These are phyloP conservation scores for Heracleum sosnowskyi DNA, from an alignment of 129 eudicot species.

Conservation along the genomic window DNA sequence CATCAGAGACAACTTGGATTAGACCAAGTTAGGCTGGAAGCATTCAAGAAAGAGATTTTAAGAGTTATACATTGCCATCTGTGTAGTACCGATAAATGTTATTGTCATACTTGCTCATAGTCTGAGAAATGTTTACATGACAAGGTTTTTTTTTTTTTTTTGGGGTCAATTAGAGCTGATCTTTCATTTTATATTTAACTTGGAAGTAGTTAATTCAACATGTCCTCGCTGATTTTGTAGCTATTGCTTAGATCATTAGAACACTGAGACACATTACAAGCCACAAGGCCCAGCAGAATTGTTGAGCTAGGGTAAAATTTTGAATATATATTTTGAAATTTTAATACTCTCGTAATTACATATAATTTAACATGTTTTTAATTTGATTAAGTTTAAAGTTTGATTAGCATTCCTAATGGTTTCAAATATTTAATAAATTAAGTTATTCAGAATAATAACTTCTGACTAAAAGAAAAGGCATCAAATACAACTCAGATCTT, in stretches of 20 bases:
- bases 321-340: neutral
- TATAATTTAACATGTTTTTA: too few species aligned
- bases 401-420: neutral
- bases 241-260: neutral
- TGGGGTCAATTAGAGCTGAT: neutral
- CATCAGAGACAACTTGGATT: slow-evolving; percentile 84
- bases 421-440: too few species aligned
- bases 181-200: neutral
- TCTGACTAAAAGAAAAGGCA: too few species aligned
- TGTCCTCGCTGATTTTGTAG: neutral
- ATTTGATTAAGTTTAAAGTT: neutral
- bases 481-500: too few species aligned
- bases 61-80: neutral
- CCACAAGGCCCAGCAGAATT: neutral
- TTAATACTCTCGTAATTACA: neutral
- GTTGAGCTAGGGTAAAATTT: neutral
- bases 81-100: neutral
- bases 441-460: too few species aligned
- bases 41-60: neutral
- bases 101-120: neutral
- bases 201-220: neutral
- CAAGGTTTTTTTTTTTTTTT: neutral
- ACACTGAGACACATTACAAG: neutral
- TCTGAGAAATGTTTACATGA: neutral
- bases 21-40: slow-evolving; percentile 36